phyloP scores from a whole-genome alignment of 2,329 filamentous ascomycete species.

The Niveomyces coronatus region DNA sequence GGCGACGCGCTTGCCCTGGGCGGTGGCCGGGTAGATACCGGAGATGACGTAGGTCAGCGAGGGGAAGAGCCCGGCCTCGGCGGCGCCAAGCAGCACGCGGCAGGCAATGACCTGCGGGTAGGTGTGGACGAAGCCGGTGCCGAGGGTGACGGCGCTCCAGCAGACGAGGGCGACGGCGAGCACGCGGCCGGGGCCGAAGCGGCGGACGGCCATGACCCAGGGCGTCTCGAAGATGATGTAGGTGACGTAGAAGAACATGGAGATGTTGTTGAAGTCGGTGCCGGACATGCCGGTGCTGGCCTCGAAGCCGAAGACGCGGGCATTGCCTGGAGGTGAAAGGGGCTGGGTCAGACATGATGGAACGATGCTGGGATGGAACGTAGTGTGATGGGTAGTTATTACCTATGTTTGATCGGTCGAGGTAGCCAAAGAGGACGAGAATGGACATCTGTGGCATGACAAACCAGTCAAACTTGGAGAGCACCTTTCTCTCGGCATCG shows the following conservation, averaged over 20 bases:
- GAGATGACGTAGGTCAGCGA: slow-evolving; percentile 23
- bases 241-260: slow-evolving; percentile 21
- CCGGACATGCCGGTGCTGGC: slow-evolving; percentile 20
- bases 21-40: slow-evolving; percentile 23
- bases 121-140: slow-evolving; percentile 20
- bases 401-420: slow-evolving; percentile 20
- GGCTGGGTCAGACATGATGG: not conserved
- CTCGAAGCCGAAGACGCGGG: slow-evolving; percentile 23
- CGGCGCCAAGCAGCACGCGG: slow-evolving; percentile 24
- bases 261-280: slow-evolving; percentile 21
- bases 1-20: slow-evolving; percentile 22
- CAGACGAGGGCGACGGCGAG: slow-evolving; percentile 21
- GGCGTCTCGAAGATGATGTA: slow-evolving; percentile 23
- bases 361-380: no score
- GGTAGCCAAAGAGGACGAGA: slow-evolving; percentile 16
- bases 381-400: not conserved
- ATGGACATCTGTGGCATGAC: slow-evolving; percentile 19
- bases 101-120: slow-evolving; percentile 18
- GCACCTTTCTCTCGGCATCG: slow-evolving; percentile 4
- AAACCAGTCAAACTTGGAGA: slow-evolving; percentile 19
- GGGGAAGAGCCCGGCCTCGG: slow-evolving; percentile 25
- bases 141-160: slow-evolving; percentile 23
- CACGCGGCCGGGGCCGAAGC: slow-evolving; percentile 17
- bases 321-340: slow-evolving; percentile 18
- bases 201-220: slow-evolving; percentile 23